These are phyloP conservation scores for Astraeus odoratus DNA, from an alignment of 768 basidiomycete species.

Conservation along the genomic window DNA sequence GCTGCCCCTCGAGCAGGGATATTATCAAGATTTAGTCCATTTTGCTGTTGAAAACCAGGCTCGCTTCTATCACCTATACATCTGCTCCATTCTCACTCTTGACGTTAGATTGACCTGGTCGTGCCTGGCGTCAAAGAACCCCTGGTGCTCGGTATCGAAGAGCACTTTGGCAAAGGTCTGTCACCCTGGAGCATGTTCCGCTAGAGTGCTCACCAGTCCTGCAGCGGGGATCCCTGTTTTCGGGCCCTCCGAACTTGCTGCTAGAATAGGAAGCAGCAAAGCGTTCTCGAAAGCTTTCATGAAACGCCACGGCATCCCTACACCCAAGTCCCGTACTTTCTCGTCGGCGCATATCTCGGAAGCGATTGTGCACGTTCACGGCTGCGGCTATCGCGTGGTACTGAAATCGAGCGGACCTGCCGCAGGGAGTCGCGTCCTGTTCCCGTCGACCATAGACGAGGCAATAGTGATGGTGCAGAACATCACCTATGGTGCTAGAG, in stretches of 20 bases:
- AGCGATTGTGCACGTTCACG: conserved; percentile 71
- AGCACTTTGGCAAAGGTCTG: conserved; percentile 81
- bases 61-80: conserved; percentile 8
- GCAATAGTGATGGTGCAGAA: conserved; percentile 78
- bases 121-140: conserved; percentile 96
- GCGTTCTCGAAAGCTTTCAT: conserved; percentile 96
- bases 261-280: conserved; percentile 96
- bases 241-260: conserved; percentile 81
- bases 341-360: conserved; percentile 57
- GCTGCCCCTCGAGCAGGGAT: conserved; percentile 50
- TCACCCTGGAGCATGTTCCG: conserved; percentile 5
- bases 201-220: conserved; percentile 10
- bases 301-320: conserved; percentile 87
- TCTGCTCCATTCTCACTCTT: conserved; percentile 3
- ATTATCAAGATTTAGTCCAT: conserved; percentile 60
- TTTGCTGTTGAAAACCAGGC: conserved; percentile 77
- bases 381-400: conserved; percentile 71
- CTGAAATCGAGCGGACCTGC: conserved; percentile 94
- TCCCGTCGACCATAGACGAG: conserved; percentile 78
- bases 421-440: conserved; percentile 91
- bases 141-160: conserved; percentile 89
- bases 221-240: conserved; percentile 94
- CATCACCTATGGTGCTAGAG: conserved; percentile 85
- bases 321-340: conserved; percentile 83
- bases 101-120: conserved; percentile 66